phyloP scores from a whole-genome alignment of 257 asterid genomes.

The Capsicum rhomboideum region DNA sequence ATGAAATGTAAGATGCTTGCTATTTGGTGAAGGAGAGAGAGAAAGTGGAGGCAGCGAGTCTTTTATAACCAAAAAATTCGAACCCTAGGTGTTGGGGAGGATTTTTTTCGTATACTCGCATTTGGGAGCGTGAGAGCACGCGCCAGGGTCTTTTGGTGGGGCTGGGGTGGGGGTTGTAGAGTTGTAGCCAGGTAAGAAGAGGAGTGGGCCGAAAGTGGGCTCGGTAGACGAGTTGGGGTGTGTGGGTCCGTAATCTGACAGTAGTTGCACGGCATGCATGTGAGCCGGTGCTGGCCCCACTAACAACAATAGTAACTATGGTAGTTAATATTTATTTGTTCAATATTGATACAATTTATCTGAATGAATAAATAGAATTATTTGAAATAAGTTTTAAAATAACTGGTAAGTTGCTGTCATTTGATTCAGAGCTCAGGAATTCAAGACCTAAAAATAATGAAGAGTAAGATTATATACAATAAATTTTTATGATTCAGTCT shows the following conservation, averaged over 20 bases:
- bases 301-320: too few relatives aligned
- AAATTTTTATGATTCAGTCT: too few relatives aligned
- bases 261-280: constrained; percentile 19
- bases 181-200: constrained; percentile 24
- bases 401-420: too few relatives aligned
- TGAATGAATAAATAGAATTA: too few relatives aligned
- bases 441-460: too few relatives aligned
- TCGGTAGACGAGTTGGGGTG: neutral
- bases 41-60: neutral
- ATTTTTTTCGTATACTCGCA: neutral
- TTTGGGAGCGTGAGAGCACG: neutral
- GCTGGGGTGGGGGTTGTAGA: neutral
- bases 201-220: neutral
- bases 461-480: too few relatives aligned
- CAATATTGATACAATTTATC: too few relatives aligned
- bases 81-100: neutral
- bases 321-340: too few relatives aligned
- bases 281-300: constrained; percentile 21
- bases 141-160: neutral
- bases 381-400: too few relatives aligned
- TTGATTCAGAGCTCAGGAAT: too few relatives aligned
- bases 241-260: constrained; percentile 17
- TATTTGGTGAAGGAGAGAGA: neutral
- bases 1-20: neutral
- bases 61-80: neutral